phyloP scores from a whole-genome alignment of 2,329 filamentous ascomycete genomes.

The Beauveria pseudobassiana region DNA sequence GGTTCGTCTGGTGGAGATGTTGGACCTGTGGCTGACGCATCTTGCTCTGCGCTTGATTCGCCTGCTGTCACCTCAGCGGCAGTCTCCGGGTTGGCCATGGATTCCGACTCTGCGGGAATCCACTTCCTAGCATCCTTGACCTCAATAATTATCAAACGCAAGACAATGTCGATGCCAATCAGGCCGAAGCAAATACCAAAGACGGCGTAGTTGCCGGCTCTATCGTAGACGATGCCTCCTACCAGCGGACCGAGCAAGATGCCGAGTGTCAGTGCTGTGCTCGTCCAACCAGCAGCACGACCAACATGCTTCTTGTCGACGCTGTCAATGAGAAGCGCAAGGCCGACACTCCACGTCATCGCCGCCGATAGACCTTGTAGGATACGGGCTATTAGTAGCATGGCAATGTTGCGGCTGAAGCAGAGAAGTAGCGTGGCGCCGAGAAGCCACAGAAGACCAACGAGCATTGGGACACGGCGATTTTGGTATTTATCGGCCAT shows the following conservation, averaged over 20 bases:
- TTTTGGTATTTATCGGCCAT: constrained; percentile 27
- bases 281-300: constrained; percentile 26
- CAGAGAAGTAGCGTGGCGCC: constrained; percentile 26
- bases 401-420: constrained; percentile 22
- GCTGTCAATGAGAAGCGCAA: constrained; percentile 28
- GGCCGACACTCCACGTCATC: constrained; percentile 29
- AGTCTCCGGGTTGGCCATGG: neutral
- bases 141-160: constrained; percentile 27
- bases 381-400: constrained; percentile 25
- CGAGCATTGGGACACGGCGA: constrained; percentile 26
- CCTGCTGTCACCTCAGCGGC: neutral
- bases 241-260: constrained; percentile 25
- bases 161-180: constrained; percentile 23
- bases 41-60: neutral
- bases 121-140: constrained; percentile 24
- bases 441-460: constrained; percentile 23
- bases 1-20: neutral
- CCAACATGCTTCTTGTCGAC: constrained; percentile 25
- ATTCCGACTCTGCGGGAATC: constrained; percentile 12
- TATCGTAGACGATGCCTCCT: constrained; percentile 26
- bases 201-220: constrained; percentile 26
- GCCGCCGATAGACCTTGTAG: constrained; percentile 27
- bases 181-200: constrained; percentile 30
- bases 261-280: constrained; percentile 25
- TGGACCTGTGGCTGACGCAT: neutral